phyloP scores from a whole-genome alignment of 148 eudicot species.

The Camellia sinensis region DNA sequence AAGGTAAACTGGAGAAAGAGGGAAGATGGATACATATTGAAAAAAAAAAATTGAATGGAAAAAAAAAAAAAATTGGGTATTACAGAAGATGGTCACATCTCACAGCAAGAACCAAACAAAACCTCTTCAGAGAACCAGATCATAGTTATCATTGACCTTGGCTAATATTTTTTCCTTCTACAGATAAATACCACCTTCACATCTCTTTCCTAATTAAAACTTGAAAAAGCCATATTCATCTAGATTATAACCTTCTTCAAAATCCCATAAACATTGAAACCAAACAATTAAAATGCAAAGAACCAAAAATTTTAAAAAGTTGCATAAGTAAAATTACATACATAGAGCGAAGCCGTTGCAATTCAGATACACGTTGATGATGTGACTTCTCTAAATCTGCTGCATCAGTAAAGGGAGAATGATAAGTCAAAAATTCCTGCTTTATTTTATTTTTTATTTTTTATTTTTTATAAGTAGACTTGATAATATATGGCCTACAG shows the following conservation, averaged over 20 bases:
- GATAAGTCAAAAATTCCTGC: neutral
- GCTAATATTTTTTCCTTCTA: neutral
- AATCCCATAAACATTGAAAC: neutral
- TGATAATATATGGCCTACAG: neutral
- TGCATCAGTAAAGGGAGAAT: slow-evolving; percentile 18
- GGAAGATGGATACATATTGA: neutral
- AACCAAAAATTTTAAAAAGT: neutral
- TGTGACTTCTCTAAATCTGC: slow-evolving; percentile 55
- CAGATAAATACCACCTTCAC: neutral
- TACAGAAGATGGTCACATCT: neutral
- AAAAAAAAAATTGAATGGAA: neutral
- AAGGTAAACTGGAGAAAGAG: slow-evolving; percentile 3
- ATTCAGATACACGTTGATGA: slow-evolving; percentile 92
- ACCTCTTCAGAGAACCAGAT: neutral
- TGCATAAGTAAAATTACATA: slow-evolving; percentile 38
- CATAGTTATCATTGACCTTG: neutral
- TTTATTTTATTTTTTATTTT: too few species aligned
- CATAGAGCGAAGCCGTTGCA: slow-evolving; percentile 97
- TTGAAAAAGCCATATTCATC: neutral
- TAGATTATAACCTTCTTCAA: slow-evolving; percentile 1
- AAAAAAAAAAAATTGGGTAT: neutral
- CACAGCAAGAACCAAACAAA: neutral
- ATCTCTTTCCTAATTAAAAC: neutral
- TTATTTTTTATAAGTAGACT: neutral
- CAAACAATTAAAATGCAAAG: neutral